Evolutionary conservation across 305 asterid species (phyloP).

Genomic region (Fraxinus angustifolia): DNA sequence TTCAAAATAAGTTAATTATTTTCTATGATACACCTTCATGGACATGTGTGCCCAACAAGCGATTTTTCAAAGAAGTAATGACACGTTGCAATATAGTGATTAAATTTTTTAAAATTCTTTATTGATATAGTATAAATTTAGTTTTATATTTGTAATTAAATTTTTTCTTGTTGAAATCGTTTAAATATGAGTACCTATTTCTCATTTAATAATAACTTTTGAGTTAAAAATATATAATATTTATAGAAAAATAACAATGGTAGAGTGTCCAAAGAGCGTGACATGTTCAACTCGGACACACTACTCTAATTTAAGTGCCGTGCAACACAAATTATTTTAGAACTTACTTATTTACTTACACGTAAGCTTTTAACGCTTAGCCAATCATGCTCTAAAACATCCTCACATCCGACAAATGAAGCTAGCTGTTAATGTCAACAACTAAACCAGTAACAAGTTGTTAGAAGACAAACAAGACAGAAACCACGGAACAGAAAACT

Average conservation of each 20-base stretch:
- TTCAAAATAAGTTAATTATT: not conserved
- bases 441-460: not conserved
- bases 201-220: too few relatives aligned
- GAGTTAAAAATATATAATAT: not conserved
- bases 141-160: too few relatives aligned
- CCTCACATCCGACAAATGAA: slow-evolving; percentile 1
- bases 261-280: not conserved
- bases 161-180: too few relatives aligned
- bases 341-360: not conserved
- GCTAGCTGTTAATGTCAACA: not conserved
- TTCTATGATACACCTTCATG: not conserved
- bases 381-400: not conserved
- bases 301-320: not conserved
- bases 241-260: not conserved
- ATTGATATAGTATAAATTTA: too few relatives aligned
- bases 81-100: not conserved
- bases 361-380: not conserved
- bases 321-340: not conserved
- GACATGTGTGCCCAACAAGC: not conserved
- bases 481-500: not conserved
- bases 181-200: not conserved
- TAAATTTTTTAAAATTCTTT: not conserved
- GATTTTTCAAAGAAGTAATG: not conserved
- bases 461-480: not conserved
- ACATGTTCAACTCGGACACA: not conserved